These are phyloP conservation scores for Hypoxylon rickii DNA, from an alignment of 495 filamentous ascomycete genomes.

Conservation along the genomic window DNA sequence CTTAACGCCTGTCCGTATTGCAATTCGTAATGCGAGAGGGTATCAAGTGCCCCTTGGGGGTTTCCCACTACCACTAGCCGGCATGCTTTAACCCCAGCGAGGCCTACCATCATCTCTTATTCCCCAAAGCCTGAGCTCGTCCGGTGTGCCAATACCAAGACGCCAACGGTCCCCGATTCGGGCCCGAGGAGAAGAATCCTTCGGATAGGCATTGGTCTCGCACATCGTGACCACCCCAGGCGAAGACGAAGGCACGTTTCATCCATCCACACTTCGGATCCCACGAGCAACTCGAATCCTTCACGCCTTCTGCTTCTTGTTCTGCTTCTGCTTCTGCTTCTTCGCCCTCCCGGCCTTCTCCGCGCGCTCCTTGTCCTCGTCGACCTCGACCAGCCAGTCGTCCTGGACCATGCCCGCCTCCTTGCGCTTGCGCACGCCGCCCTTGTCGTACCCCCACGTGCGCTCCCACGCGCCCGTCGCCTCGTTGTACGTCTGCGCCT, in stretches of 20 bases:
- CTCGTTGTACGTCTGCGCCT: slow-evolving; percentile 83
- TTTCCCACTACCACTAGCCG: neutral
- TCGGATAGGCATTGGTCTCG: too few relatives aligned
- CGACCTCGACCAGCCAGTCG: slow-evolving; percentile 90
- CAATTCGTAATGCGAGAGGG: slow-evolving; percentile 21
- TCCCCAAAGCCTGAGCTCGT: too few relatives aligned
- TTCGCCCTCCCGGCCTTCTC: slow-evolving; percentile 55
- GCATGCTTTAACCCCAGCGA: too few relatives aligned
- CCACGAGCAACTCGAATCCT: slow-evolving; percentile 41
- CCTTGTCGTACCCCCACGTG: slow-evolving; percentile 89
- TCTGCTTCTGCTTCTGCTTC: slow-evolving; percentile 68
- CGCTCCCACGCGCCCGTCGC: slow-evolving; percentile 84
- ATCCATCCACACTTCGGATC: too few relatives aligned
- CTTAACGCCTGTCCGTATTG: slow-evolving; percentile 22
- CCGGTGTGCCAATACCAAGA: too few relatives aligned
- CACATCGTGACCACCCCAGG: too few relatives aligned
- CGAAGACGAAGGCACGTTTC: too few relatives aligned
- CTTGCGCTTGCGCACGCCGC: slow-evolving; percentile 75
- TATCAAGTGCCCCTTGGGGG: slow-evolving; percentile 20
- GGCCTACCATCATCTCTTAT: too few relatives aligned
- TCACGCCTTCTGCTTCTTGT: slow-evolving; percentile 67
- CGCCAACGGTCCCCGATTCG: too few relatives aligned
- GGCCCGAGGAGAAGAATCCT: too few relatives aligned
- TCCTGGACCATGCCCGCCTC: slow-evolving; percentile 54
- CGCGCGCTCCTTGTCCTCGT: slow-evolving; percentile 72